phyloP scores from a whole-genome alignment of 2,329 filamentous ascomycete genomes.

The Purpureocillium takamizusanense region DNA sequence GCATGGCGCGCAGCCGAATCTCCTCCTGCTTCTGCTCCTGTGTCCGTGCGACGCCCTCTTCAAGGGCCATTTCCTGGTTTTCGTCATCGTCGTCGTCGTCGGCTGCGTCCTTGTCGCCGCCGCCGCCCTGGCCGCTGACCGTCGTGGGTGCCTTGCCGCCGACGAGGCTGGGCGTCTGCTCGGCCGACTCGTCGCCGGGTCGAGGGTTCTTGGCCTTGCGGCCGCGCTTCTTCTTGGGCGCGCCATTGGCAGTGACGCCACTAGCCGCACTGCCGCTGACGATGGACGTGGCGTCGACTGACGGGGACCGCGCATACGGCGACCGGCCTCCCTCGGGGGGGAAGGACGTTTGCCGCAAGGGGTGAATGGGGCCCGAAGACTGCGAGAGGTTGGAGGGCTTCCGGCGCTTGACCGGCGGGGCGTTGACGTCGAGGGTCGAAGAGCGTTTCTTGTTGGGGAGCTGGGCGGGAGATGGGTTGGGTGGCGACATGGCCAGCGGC shows the following conservation, averaged over 20 bases:
- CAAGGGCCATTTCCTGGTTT: constrained; percentile 44
- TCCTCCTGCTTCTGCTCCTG: constrained; percentile 61
- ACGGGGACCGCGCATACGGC: constrained; percentile 54
- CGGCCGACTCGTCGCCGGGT: constrained; percentile 26
- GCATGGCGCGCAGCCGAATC: constrained; percentile 45
- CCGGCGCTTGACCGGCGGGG: constrained; percentile 52
- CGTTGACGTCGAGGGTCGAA: constrained; percentile 43
- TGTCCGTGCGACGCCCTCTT: constrained; percentile 50
- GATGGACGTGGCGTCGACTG: constrained; percentile 49
- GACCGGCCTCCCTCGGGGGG: constrained; percentile 51
- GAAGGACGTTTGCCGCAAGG: constrained; percentile 74
- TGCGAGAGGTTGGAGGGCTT: constrained; percentile 59
- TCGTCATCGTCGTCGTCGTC: constrained; percentile 52
- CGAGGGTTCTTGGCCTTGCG: constrained; percentile 50
- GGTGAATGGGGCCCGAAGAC: constrained; percentile 51
- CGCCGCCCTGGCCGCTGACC: constrained; percentile 34
- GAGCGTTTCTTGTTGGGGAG: constrained; percentile 50
- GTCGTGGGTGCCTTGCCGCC: constrained; percentile 31
- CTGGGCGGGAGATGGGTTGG: constrained; percentile 41
- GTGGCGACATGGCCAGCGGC: constrained; percentile 45
- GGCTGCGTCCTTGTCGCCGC: constrained; percentile 25
- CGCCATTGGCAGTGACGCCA: constrained; percentile 28
- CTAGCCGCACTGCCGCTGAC: constrained; percentile 54
- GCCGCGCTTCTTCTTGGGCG: constrained; percentile 50
- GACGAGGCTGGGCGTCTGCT: constrained; percentile 35